phyloP scores from a whole-genome alignment of 345 rosid genomes.

The Theobroma cacao region DNA sequence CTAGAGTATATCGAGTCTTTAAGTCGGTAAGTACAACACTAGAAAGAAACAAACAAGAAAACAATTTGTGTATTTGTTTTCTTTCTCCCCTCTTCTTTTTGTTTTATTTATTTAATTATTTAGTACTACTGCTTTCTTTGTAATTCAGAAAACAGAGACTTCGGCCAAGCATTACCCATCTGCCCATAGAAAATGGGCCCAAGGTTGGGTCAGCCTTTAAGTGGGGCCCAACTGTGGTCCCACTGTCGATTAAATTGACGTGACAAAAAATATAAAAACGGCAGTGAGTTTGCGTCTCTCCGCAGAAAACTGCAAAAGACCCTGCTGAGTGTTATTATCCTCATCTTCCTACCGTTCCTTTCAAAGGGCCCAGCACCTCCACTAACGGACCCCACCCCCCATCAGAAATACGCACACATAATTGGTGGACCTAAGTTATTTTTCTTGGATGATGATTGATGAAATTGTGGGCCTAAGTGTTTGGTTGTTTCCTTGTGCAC shows the following conservation, averaged over 20 bases:
- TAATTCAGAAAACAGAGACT: background rate
- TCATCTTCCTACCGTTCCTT: background rate
- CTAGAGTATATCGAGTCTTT: background rate
- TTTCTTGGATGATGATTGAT: background rate
- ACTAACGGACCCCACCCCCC: background rate
- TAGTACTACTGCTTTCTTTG: too few relatives aligned
- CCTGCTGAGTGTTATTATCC: too few relatives aligned
- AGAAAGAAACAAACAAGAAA: background rate
- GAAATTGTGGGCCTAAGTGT: background rate
- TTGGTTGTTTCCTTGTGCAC: background rate
- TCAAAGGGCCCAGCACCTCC: conserved; percentile 5
- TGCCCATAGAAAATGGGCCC: background rate
- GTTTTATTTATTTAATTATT: too few relatives aligned
- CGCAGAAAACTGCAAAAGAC: background rate
- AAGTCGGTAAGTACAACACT: background rate
- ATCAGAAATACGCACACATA: background rate
- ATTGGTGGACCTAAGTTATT: background rate
- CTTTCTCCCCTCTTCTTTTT: background rate
- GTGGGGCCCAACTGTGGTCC: conserved; percentile 3
- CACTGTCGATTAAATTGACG: background rate
- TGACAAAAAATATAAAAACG: background rate
- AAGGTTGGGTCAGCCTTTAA: background rate
- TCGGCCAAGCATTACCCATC: background rate
- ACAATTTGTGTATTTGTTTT: background rate
- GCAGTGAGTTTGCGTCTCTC: background rate